phyloP scores from a whole-genome alignment of 2,329 filamentous ascomycete genomes.

The Lasiodiplodia gonubiensis region DNA sequence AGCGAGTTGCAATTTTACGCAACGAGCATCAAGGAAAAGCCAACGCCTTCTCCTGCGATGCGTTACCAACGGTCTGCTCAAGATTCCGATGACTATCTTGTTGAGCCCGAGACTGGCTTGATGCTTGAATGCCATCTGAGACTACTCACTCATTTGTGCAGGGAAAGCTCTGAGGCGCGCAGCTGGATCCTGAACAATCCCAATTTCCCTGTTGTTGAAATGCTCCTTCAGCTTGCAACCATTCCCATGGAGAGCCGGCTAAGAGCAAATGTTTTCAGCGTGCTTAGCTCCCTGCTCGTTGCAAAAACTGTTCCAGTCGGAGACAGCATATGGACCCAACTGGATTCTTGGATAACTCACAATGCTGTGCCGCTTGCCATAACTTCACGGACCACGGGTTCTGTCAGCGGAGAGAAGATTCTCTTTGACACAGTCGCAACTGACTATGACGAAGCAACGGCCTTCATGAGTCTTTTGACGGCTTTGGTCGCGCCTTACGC shows the following conservation, averaged over 20 bases:
- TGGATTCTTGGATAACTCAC: constrained; percentile 74
- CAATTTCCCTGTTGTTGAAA: constrained; percentile 71
- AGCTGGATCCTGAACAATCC: constrained; percentile 73
- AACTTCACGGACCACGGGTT: not conserved
- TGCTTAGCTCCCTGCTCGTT: constrained; percentile 75
- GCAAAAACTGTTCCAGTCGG: constrained; percentile 72
- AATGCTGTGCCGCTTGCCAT: constrained; percentile 18
- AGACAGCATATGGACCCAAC: constrained; percentile 75
- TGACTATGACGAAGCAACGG: constrained; percentile 26
- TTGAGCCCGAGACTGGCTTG: constrained; percentile 92
- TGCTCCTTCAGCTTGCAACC: constrained; percentile 79
- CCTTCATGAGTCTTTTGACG: constrained; percentile 77
- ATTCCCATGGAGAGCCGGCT: constrained; percentile 77
- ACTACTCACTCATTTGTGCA: constrained; percentile 80
- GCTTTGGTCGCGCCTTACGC: constrained; percentile 71
- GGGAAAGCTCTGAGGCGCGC: constrained; percentile 74
- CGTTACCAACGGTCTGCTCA: constrained; percentile 48
- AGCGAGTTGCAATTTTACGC: constrained; percentile 87
- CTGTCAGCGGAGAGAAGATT: constrained; percentile 5
- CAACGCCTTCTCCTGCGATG: constrained; percentile 66
- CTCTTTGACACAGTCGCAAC: constrained; percentile 24
- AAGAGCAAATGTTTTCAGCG: constrained; percentile 81
- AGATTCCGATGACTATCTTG: constrained; percentile 59
- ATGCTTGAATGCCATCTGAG: constrained; percentile 96
- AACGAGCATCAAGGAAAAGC: constrained; percentile 75